Evolutionary conservation across 805 yeast species (phyloP).

Genomic region (Priceomyces carsonii): DNA sequence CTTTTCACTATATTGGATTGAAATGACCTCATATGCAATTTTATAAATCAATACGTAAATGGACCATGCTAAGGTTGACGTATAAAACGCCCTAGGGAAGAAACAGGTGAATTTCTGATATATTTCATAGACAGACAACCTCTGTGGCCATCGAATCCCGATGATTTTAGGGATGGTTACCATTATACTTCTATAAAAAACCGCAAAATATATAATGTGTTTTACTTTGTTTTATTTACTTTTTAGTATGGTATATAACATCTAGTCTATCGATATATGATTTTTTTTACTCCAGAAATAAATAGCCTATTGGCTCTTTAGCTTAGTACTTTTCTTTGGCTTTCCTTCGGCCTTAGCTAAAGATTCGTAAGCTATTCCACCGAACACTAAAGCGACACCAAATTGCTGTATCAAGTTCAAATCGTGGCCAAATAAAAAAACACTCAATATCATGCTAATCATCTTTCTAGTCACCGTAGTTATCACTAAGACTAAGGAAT

Average conservation of each 20-base stretch:
- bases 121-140: background rate
- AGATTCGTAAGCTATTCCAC: constrained; percentile 85
- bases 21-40: constrained; percentile 18
- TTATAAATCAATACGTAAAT: constrained; percentile 32
- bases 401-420: constrained; percentile 67
- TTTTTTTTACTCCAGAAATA: too few species aligned
- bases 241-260: too few species aligned
- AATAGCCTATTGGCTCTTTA: too few species aligned
- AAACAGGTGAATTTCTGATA: too few species aligned
- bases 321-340: constrained; percentile 2
- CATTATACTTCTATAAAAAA: too few species aligned
- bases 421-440: constrained; percentile 79
- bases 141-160: constrained; percentile 4
- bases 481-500: constrained; percentile 81
- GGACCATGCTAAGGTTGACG: constrained; percentile 48
- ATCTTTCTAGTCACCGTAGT: constrained; percentile 96
- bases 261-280: too few species aligned
- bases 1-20: constrained; percentile 10
- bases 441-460: constrained; percentile 92
- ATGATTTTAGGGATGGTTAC: background rate
- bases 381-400: constrained; percentile 79
- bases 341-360: constrained; percentile 19
- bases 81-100: constrained; percentile 53
- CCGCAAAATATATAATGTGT: too few species aligned
- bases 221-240: too few species aligned